Conservation (phyloP, 2,329 filamentous ascomycete species). For the Tolypocladium guangdongense region DNA sequence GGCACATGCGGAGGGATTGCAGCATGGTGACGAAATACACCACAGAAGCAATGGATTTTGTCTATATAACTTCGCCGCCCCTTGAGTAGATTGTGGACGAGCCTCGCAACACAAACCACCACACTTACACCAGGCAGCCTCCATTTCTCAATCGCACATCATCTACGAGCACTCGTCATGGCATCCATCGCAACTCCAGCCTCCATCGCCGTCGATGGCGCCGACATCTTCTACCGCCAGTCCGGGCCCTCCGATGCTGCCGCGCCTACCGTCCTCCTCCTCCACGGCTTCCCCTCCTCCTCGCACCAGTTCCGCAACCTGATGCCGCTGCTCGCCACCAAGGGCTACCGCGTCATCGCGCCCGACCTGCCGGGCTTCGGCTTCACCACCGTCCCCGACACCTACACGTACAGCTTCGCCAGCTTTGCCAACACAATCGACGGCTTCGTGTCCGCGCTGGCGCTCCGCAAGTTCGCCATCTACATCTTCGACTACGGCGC, state of each 20-base stretch:
- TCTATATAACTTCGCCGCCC: background rate
- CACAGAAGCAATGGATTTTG: background rate
- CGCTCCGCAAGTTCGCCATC: constrained; percentile 35
- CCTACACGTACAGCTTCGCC: constrained; percentile 44
- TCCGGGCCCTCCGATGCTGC: constrained; percentile 13
- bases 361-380: constrained; percentile 51
- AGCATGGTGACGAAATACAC: background rate
- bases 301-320: constrained; percentile 33
- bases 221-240: constrained; percentile 29
- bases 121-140: background rate
- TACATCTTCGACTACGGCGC: constrained; percentile 57
- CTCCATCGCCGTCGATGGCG: constrained; percentile 18
- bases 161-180: background rate
- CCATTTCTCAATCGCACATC: background rate
- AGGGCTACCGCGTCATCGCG: constrained; percentile 33
- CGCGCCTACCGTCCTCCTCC: constrained; percentile 27
- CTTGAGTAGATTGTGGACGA: background rate
- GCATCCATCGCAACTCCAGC: background rate
- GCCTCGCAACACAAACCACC: background rate
- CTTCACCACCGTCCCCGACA: constrained; percentile 36
- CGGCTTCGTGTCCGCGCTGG: constrained; percentile 36
- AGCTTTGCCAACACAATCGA: constrained; percentile 35
- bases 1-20: background rate
- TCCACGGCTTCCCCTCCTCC: constrained; percentile 34
- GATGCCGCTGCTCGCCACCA: constrained; percentile 26